phyloP scores from a whole-genome alignment of 805 yeast genomes.

The Yueomyces sp. region DNA sequence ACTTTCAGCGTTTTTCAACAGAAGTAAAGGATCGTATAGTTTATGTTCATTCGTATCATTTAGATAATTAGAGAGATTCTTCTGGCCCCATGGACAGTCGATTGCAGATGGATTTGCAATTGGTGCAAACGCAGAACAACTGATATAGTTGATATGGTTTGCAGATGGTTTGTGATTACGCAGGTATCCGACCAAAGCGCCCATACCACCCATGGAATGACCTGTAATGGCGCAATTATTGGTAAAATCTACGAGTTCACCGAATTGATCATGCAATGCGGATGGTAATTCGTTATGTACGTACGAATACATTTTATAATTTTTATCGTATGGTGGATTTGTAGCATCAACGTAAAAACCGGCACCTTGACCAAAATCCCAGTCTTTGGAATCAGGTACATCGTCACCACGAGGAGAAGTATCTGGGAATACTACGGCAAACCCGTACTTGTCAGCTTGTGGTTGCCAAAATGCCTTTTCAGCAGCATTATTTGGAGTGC shows the following conservation, averaged over 20 bases:
- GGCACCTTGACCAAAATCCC: constrained; percentile 92
- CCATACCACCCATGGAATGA: constrained; percentile 98
- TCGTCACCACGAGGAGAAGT: constrained; percentile 86
- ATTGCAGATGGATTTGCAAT: constrained; percentile 64
- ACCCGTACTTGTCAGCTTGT: constrained; percentile 67
- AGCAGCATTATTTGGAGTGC: constrained; percentile 85
- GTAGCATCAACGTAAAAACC: constrained; percentile 89
- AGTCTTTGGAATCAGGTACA: constrained; percentile 47
- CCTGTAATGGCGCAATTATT: constrained; percentile 69
- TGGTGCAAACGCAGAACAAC: constrained; percentile 86
- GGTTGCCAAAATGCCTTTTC: constrained; percentile 86
- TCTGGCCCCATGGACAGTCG: constrained; percentile 1
- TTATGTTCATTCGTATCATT: background rate
- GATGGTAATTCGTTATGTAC: constrained; percentile 60
- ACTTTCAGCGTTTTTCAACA: constrained; percentile 32
- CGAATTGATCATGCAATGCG: constrained; percentile 28
- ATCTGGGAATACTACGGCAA: constrained; percentile 88
- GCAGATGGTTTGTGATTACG: constrained; percentile 33
- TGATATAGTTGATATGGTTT: constrained; percentile 41
- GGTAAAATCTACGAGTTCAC: constrained; percentile 40
- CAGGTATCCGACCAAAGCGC: constrained; percentile 64
- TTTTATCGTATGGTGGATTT: constrained; percentile 48
- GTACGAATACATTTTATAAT: constrained; percentile 82
- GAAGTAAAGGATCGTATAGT: constrained; percentile 2
- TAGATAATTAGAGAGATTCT: background rate